Evolutionary conservation across 345 rosid species (phyloP), one percentile per base, ranked within the genome.

Genomic region (Pugionium dolabratum): DNA sequence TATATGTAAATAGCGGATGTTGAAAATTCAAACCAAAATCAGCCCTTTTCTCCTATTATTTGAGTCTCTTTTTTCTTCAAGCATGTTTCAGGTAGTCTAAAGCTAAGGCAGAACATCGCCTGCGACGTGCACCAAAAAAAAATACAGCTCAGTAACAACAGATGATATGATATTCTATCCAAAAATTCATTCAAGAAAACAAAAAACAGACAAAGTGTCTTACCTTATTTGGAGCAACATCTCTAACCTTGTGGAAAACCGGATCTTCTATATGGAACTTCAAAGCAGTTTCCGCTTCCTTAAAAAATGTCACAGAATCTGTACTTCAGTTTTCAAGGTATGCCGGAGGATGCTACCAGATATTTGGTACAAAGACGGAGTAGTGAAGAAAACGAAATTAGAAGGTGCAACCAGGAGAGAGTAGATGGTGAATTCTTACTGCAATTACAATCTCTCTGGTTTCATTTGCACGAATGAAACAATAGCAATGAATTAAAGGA

Each of bases 181-280:
- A 18, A 27, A 27, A n/a, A 32, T 8, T 51, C 59, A 69, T 7
- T 29, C 18, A 18, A 18, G 18, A 18, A 18, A 18, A 18, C n/a
- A 18, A 18, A 18, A 18, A 18, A 18, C 18, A 18, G 18, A 18
- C 18, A 18, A 18, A 18, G 18, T 18, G 18, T 44, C 34, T 45
- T 78, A 94, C 97, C 95, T 94, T 94, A 79, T 90, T 90, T 7
- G 99, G 99, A 71, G 99, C 99, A 64, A 94, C 99, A 65, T 94
- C 97, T 83, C 99, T 82, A 46, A 94, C 97, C 79, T 83, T 79
- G 55, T 88, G 97, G 75, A 94, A 84, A 35, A 78, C 47, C 0
- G 83, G 85, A 37, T 84, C 87, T 55, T 74, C 78, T 57, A 94
- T 81, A 29, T 41, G 32, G 50, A 89, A 86, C 73, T 74, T 75